Conservation (phyloP, 768 basidiomycete species). For the Grammothele lineata region DNA sequence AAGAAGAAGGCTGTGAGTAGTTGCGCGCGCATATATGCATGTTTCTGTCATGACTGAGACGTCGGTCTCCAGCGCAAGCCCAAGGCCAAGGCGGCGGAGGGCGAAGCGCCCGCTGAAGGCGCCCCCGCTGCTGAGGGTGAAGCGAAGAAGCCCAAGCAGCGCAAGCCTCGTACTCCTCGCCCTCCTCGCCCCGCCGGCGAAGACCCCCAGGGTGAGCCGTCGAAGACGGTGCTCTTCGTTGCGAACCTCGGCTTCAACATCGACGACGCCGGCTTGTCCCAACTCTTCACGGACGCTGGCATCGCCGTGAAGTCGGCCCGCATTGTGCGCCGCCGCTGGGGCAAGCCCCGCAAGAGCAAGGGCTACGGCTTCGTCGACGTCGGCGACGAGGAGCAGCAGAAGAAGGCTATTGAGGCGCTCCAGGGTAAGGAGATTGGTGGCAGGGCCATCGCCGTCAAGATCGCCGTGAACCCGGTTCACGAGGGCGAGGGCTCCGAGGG, state of each 20-base stretch:
- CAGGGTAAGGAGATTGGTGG: slow-evolving; percentile 88
- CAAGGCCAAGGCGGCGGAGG: slow-evolving; percentile 35
- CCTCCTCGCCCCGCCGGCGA: slow-evolving; percentile 70
- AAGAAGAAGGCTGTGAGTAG: slow-evolving; percentile 73
- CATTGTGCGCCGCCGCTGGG: slow-evolving; percentile 84
- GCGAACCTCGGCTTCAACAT: slow-evolving; percentile 97
- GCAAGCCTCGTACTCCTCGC: slow-evolving; percentile 56
- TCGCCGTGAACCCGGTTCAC: slow-evolving; percentile 80
- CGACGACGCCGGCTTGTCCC: slow-evolving; percentile 75
- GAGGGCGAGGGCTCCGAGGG: slow-evolving; percentile 25
- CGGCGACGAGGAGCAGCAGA: slow-evolving; percentile 81
- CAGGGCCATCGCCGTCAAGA: slow-evolving; percentile 85
- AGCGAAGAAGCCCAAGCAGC: slow-evolving; percentile 45
- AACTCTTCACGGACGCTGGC: slow-evolving; percentile 83
- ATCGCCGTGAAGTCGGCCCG: slow-evolving; percentile 82
- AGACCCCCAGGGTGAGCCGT: slow-evolving; percentile 83
- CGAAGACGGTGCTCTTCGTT: slow-evolving; percentile 88
- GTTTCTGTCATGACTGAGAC: slow-evolving; percentile 3
- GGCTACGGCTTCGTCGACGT: slow-evolving; percentile 99
- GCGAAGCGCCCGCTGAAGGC: slow-evolving; percentile 27
- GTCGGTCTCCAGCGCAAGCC: slow-evolving; percentile 41
- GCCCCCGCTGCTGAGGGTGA: slow-evolving; percentile 30
- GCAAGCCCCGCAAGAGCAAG: slow-evolving; percentile 83
- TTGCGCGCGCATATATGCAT: background rate
- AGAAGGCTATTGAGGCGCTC: slow-evolving; percentile 83